Evolutionary conservation across 352 stramenopile genomes (phyloP).

Genomic region (Thalassiosira pacifica): DNA sequence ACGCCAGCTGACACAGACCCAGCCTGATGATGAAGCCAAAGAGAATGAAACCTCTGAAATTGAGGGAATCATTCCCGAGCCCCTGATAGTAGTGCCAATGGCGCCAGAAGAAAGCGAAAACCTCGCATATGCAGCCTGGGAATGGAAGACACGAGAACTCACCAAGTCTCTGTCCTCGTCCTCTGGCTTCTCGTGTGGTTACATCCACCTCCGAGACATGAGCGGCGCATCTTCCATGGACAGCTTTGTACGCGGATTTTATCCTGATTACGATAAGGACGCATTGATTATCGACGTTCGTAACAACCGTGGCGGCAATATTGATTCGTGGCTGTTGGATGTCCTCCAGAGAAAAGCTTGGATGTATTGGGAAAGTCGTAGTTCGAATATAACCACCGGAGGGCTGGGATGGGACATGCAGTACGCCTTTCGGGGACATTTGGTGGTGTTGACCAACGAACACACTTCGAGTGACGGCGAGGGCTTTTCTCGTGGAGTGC

Average conservation of each 20-base stretch:
- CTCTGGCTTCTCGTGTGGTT: slow-evolving; percentile 75
- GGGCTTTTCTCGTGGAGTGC: slow-evolving; percentile 77
- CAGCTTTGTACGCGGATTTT: slow-evolving; percentile 81
- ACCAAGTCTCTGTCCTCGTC: slow-evolving; percentile 64
- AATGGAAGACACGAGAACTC: slow-evolving; percentile 75
- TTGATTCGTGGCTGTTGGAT: slow-evolving; percentile 78
- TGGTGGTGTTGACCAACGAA: slow-evolving; percentile 84
- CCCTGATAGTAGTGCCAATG: slow-evolving; percentile 73
- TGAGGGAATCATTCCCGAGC: slow-evolving; percentile 44
- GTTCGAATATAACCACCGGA: slow-evolving; percentile 61
- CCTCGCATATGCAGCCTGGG: slow-evolving; percentile 77
- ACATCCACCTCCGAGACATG: slow-evolving; percentile 78
- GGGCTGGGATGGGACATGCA: slow-evolving; percentile 79
- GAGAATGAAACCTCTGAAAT: slow-evolving; percentile 4
- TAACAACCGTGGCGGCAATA: slow-evolving; percentile 81
- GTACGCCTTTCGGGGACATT: slow-evolving; percentile 79
- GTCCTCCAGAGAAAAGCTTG: slow-evolving; percentile 76
- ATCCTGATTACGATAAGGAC: slow-evolving; percentile 78
- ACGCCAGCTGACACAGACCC: too few species aligned
- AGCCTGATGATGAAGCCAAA: too few species aligned
- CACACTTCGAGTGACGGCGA: slow-evolving; percentile 80
- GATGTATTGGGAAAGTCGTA: slow-evolving; percentile 80
- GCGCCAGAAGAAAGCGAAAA: slow-evolving; percentile 37
- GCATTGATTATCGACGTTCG: slow-evolving; percentile 82
- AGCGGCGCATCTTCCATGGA: slow-evolving; percentile 64